These are phyloP conservation scores for Mucor velutinosus DNA, from an alignment of 371 early-diverging fungal species.

Conservation along the genomic window DNA sequence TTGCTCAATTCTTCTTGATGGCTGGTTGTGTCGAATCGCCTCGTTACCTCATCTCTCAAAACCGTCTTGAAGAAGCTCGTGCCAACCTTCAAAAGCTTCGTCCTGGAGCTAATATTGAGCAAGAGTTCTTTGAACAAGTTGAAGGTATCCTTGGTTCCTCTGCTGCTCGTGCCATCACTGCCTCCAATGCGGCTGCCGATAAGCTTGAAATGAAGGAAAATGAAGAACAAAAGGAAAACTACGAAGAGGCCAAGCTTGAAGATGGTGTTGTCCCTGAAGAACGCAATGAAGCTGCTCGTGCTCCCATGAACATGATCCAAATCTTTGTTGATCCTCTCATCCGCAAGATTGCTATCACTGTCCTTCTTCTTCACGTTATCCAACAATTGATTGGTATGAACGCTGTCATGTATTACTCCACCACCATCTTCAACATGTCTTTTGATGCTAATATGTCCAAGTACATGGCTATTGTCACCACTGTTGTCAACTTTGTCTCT, in stretches of 20 bases:
- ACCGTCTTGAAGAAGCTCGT: conserved; percentile 22
- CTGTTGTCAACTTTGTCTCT: conserved; percentile 66
- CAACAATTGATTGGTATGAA: conserved; percentile 91
- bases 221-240: neutral
- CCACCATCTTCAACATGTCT: conserved; percentile 59
- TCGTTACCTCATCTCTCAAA: conserved; percentile 33
- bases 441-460: conserved; percentile 51
- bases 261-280: conserved; percentile 5
- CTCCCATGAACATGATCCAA: conserved; percentile 32
- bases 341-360: conserved; percentile 58
- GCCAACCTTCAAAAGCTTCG: conserved; percentile 57
- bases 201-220: neutral
- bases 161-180: conserved; percentile 91
- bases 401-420: conserved; percentile 80
- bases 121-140: conserved; percentile 63
- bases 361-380: conserved; percentile 44
- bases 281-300: neutral
- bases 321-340: conserved; percentile 49
- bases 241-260: conserved; percentile 11
- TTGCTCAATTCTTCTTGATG: conserved; percentile 70
- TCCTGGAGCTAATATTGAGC: conserved; percentile 48
- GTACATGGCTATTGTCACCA: conserved; percentile 59
- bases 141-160: conserved; percentile 17
- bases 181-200: conserved; percentile 88
- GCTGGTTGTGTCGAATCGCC: conserved; percentile 76